A percentile compares a stretch with the other conserved stretches of the same genome.
Conservation (phyloP, 2,329 filamentous ascomycete genomes). For the Nemania serpens region DNA sequence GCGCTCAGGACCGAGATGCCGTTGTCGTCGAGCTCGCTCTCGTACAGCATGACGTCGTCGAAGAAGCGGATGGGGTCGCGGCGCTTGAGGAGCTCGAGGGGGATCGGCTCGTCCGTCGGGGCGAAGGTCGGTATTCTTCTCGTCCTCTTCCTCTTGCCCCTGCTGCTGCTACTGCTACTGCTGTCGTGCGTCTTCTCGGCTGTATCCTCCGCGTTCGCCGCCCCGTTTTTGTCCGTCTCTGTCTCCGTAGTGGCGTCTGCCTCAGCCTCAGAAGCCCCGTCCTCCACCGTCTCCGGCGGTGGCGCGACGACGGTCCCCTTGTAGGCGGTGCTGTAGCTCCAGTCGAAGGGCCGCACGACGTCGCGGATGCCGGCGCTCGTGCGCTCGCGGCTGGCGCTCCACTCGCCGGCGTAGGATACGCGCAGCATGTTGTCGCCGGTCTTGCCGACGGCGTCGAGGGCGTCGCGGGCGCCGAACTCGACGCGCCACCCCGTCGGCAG, state of each 20-base stretch:
- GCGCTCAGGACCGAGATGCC: constrained; percentile 88
- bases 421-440: constrained; percentile 88
- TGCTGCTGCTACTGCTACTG: neutral
- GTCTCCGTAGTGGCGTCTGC: neutral
- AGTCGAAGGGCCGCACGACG: constrained; percentile 95
- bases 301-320: constrained; percentile 65
- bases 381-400: constrained; percentile 71
- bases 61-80: constrained; percentile 96
- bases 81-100: constrained; percentile 82
- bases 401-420: constrained; percentile 89
- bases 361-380: constrained; percentile 88
- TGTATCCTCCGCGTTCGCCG: neutral
- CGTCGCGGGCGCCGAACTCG: constrained; percentile 82
- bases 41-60: constrained; percentile 93
- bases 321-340: constrained; percentile 94
- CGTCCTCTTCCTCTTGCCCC: too few species aligned
- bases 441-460: constrained; percentile 91
- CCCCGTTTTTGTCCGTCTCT: neutral
- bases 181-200: neutral
- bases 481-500: constrained; percentile 75
- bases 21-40: constrained; percentile 97
- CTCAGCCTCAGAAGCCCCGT: neutral
- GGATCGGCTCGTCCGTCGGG: constrained; percentile 61
- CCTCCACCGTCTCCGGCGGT: neutral
- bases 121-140: constrained; percentile 28